Evolutionary conservation across 129 eudicot genomes (phyloP).

Genomic region (Centaurea solstitialis): DNA sequence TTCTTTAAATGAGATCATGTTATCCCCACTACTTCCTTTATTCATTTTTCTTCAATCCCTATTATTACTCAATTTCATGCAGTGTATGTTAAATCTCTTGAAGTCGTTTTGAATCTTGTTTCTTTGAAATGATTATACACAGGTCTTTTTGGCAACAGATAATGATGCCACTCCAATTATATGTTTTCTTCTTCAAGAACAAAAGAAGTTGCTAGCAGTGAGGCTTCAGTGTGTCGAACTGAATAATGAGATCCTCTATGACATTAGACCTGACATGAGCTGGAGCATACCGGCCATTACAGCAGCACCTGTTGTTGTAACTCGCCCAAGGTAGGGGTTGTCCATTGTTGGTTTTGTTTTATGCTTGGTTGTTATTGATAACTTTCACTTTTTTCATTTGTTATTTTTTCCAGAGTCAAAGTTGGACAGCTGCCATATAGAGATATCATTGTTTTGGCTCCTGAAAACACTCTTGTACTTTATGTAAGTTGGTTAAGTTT

Average conservation of each 20-base stretch:
- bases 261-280: conserved; percentile 85
- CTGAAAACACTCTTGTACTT: conserved; percentile 74
- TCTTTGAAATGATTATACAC: conserved; percentile 12
- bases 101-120: neutral
- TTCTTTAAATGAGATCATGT: neutral
- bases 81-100: neutral
- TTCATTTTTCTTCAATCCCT: neutral
- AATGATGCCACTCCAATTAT: conserved; percentile 72
- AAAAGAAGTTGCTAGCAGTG: conserved; percentile 68
- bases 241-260: conserved; percentile 66
- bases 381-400: conserved; percentile 19
- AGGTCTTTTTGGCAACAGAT: conserved; percentile 94
- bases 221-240: conserved; percentile 77
- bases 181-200: conserved; percentile 95
- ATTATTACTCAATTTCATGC: neutral
- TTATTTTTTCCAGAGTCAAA: conserved; percentile 54
- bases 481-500: conserved; percentile 67
- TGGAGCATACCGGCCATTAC: conserved; percentile 97
- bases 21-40: neutral
- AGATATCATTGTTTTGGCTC: conserved; percentile 77
- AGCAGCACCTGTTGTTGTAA: conserved; percentile 87
- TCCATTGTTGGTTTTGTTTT: conserved; percentile 9
- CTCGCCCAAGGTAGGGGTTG: conserved; percentile 76
- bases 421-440: conserved; percentile 62
- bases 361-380: conserved; percentile 2